Evolutionary conservation across 2,329 filamentous ascomycete genomes (phyloP), one percentile per base, ranked within the genome.

Genomic region (Colletotrichum tropicale): DNA sequence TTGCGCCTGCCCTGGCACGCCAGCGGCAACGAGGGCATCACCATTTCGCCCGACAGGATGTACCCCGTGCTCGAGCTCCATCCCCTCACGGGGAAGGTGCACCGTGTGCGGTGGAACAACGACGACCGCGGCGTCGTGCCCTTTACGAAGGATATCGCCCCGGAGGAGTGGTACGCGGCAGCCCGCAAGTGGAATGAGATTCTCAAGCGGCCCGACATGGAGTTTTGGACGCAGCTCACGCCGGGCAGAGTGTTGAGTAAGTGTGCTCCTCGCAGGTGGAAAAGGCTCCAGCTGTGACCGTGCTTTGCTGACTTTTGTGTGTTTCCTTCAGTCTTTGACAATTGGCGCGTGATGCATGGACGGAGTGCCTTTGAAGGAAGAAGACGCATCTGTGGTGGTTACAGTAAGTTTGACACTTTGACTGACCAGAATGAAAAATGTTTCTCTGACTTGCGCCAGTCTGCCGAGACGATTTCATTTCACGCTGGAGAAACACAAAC

Each of bases 271-370:
- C 28, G 5, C 28, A 62, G 30, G 30, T 13, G 30, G 16, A 12
- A 32, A 21, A 26, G 12, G 21, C 24, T 34, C 18, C 12, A 61
- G 18, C 18, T 58, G 24, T 28, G n/a, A 18, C 4, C 48, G 26
- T 8, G n/a, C 38, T 56, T 24, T 72, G 32, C 77, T 84, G n/a
- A 81, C 61, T 26, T 36, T 24, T 16, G 16, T 16, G 16, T 5
- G 10, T 52, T 52, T 21, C 16, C 8, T n/a, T 10, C 48, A 94
- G 94, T 98, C 62, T 98, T 99, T 83, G 95, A 99, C 82, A 98
- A 99, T 81, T 98, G 96, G 96, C 91, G 97, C 75, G 94, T 98
- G 38, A 86, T 98, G 79, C 97, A 99, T 84, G 97, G 96, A 2
- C 89, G 97, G 79, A 93, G 93, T 67, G 91, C 91, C 0, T 99